Evolutionary conservation across 306 rosid genomes (phyloP), one percentile per base, ranked within the genome.

Genomic region (Senna siamea): DNA sequence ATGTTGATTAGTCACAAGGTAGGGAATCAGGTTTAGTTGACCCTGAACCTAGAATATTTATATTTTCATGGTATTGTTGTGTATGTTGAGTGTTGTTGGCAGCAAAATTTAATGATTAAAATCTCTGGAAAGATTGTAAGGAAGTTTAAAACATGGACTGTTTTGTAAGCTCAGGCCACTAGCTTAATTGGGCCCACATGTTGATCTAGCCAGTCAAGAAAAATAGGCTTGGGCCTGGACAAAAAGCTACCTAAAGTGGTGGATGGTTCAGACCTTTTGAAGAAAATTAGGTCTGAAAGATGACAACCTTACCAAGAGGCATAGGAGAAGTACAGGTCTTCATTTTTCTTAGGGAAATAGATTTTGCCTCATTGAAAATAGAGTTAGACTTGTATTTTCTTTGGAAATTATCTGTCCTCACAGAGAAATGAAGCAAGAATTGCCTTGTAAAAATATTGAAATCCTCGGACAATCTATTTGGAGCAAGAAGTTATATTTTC

Each of bases 1-100:
- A 73, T 66, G 79, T 77, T 81, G 12, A 70, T 87, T 70, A 86
- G 93, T 77, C 83, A 37, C 59, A 95, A 90, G 97, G 99, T 95
- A 71, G 34, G 75, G 30, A 41, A 48, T 46, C 60, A 46, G 55
- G 69, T n/a, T 18, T 7, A n/a, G 43, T 43, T 56, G 60, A 22
- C 65, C 66, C 34, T 77, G 48, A 56, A 60, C 53, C 35, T 43
- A 47, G 46, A 55, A 14, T 43, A 23, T 18, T 63, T 78, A 61
- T n/a, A 9, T 78, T 44, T 51, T 44, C 35, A 37, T 14, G 53
- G 30, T 15, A 66, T 58, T 66, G 54, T 20, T 67, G 20, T 80
- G 20, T 37, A 22, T 67, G 57, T 38, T 72, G n/a, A n/a, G n/a
- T n/a, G n/a, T n/a, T n/a, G n/a, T n/a, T n/a, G n/a, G n/a, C n/a